phyloP scores from a whole-genome alignment of 164 flowering plant genomes.

The Berberis thunbergii region DNA sequence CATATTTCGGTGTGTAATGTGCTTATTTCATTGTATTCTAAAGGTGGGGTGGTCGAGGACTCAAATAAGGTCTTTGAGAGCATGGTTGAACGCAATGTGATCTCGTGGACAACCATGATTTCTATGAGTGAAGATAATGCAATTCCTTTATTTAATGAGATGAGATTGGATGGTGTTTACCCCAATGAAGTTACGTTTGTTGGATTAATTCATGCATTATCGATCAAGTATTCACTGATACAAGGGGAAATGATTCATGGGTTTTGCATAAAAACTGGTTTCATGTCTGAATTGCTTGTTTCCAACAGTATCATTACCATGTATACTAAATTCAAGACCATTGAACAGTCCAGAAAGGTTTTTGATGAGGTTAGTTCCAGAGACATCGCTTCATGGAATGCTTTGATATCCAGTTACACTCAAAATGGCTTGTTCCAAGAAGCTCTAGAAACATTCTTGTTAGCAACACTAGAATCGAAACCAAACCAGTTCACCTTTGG shows the following conservation, averaged over 20 bases:
- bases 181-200: slow-evolving; percentile 94
- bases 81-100: slow-evolving; percentile 59
- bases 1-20: slow-evolving; percentile 69
- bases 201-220: slow-evolving; percentile 53
- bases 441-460: slow-evolving; percentile 46
- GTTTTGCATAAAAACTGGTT: slow-evolving; percentile 41
- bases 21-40: slow-evolving; percentile 64
- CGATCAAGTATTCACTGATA: slow-evolving; percentile 23
- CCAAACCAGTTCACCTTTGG: slow-evolving; percentile 76
- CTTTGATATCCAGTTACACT: slow-evolving; percentile 72
- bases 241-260: slow-evolving; percentile 69
- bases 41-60: slow-evolving; percentile 40
- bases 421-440: slow-evolving; percentile 55
- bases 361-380: slow-evolving; percentile 51
- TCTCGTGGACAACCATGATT: slow-evolving; percentile 90
- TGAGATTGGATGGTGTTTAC: slow-evolving; percentile 56
- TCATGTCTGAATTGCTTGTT: slow-evolving; percentile 43
- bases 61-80: slow-evolving; percentile 48
- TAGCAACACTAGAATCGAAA: slow-evolving; percentile 26
- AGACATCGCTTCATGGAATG: slow-evolving; percentile 77
- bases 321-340: slow-evolving; percentile 64
- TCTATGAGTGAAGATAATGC: slow-evolving; percentile 48
- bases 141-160: slow-evolving; percentile 43
- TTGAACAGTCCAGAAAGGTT: slow-evolving; percentile 42
- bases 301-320: slow-evolving; percentile 71